A percentile compares a stretch with the other conserved stretches of the same genome.
These are phyloP conservation scores for Pyrenopolyporus hunteri DNA, from an alignment of 495 filamentous ascomycete genomes.

Conservation along the genomic window DNA sequence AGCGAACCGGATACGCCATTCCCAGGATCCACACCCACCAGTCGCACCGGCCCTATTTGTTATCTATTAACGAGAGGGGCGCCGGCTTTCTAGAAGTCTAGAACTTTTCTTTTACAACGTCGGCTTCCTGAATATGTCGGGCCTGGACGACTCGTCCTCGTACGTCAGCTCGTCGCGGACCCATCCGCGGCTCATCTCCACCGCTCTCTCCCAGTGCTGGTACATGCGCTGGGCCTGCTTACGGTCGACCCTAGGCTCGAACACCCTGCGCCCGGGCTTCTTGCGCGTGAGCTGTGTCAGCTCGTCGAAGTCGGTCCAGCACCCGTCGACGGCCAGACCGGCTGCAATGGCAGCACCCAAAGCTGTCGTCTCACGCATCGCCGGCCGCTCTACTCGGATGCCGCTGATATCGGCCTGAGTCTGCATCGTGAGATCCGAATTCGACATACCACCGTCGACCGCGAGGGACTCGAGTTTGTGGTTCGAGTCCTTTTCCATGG, in stretches of 20 bases:
- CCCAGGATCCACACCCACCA: slow-evolving; percentile 15
- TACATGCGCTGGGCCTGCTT: slow-evolving; percentile 73
- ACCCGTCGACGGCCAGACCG: slow-evolving; percentile 75
- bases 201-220: slow-evolving; percentile 80
- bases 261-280: slow-evolving; percentile 73
- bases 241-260: slow-evolving; percentile 67
- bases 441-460: slow-evolving; percentile 94
- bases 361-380: slow-evolving; percentile 93
- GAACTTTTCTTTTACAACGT: slow-evolving; percentile 20
- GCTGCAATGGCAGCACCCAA: slow-evolving; percentile 94
- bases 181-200: slow-evolving; percentile 92
- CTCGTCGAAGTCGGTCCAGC: slow-evolving; percentile 83
- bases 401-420: slow-evolving; percentile 90
- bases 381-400: slow-evolving; percentile 85
- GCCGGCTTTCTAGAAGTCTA: not conserved
- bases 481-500: slow-evolving; percentile 90
- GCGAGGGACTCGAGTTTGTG: slow-evolving; percentile 77
- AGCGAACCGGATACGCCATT: not conserved
- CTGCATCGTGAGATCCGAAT: slow-evolving; percentile 95
- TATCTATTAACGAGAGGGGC: slow-evolving; percentile 21
- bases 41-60: slow-evolving; percentile 13
- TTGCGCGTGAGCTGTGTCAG: slow-evolving; percentile 72
- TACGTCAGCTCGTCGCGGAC: slow-evolving; percentile 45
- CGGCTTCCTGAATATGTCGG: slow-evolving; percentile 30
- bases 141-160: slow-evolving; percentile 7